A percentile compares a stretch with the other conserved stretches of the same genome.
Evolutionary conservation across 257 asterid species (phyloP).

Genomic region (Solanum raphanifolium): DNA sequence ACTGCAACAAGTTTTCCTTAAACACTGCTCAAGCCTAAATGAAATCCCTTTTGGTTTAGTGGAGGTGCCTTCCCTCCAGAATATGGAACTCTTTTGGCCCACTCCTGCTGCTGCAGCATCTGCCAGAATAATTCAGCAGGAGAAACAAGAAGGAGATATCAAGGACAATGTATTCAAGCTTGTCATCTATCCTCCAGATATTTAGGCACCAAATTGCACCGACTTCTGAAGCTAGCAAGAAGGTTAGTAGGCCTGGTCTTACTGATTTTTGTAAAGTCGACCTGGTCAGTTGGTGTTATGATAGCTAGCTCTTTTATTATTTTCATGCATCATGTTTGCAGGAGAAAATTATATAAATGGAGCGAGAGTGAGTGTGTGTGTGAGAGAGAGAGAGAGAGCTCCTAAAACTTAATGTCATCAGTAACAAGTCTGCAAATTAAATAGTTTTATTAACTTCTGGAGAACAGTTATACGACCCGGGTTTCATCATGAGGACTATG

Average conservation of each 20-base stretch:
- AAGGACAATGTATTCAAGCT: constrained; percentile 9
- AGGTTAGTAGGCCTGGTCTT: background rate
- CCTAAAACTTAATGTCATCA: background rate
- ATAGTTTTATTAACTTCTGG: background rate
- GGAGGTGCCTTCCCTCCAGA: constrained; percentile 20
- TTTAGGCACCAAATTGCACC: background rate
- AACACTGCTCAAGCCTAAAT: constrained; percentile 11
- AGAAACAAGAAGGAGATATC: background rate
- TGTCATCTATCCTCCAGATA: constrained; percentile 20
- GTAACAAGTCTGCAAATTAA: background rate
- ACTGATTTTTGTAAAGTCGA: background rate
- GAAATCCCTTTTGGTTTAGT: constrained; percentile 26
- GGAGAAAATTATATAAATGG: background rate
- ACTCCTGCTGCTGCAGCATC: constrained; percentile 10
- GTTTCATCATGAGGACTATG: background rate
- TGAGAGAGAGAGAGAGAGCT: background rate
- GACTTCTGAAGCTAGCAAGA: background rate
- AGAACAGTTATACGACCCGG: background rate
- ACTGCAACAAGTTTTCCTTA: constrained; percentile 16
- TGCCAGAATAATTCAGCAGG: constrained; percentile 11
- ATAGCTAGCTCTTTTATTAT: background rate
- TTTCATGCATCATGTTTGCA: background rate
- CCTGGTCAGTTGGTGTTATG: background rate
- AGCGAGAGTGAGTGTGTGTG: background rate
- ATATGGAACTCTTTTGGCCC: constrained; percentile 25